Evolutionary conservation across 2,329 filamentous ascomycete species (phyloP), one percentile per base, ranked within the genome.

Genomic region (Penicillium janthinellum): DNA sequence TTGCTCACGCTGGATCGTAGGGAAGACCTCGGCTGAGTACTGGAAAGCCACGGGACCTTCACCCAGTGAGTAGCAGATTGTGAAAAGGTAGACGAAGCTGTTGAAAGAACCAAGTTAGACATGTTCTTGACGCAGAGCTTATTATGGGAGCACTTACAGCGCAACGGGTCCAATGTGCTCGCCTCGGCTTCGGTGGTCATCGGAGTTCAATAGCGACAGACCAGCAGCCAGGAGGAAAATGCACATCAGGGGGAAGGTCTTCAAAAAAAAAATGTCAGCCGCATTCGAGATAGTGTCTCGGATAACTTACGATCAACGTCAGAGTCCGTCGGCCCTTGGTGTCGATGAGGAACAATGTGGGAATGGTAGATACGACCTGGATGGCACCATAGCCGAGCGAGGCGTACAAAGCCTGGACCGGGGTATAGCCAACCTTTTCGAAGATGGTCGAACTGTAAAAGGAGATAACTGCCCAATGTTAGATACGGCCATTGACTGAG

Each of bases 391-490:
- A 89, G 5, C 86, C 86, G 66, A 86, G 84, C 1, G 86, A 88
- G 3, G 84, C 84, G 28, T 86, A 78, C 31, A 88, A 75, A 1
- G 89, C 86, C 35, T 84, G 76, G 53, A 82, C 82, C 0, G 80
- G 71, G 22, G 59, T 72, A 44, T 85, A 84, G 4, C 87, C 87
- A 3, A 86, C 83, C 0, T 87, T 73, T 3, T 56, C 50, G 59
- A 82, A 81, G 57, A 82, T 75, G 2, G 85, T 87, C 0, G 86
- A 87, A 1, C 85, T 88, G 75, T 92, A 92, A 75, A 92, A 92
- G 1, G 88, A 87, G 56, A 91, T 89, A 57, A 72, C 63, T 66
- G 17, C 10, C 28, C 20, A 4, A 4, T 11, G 56, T 61, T 42
- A 64, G 17, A 14, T 1, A 12, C 89, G 87, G 70, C 88, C 88